Conservation (phyloP, 768 basidiomycete species). For the Leucocoprinus sp. region DNA sequence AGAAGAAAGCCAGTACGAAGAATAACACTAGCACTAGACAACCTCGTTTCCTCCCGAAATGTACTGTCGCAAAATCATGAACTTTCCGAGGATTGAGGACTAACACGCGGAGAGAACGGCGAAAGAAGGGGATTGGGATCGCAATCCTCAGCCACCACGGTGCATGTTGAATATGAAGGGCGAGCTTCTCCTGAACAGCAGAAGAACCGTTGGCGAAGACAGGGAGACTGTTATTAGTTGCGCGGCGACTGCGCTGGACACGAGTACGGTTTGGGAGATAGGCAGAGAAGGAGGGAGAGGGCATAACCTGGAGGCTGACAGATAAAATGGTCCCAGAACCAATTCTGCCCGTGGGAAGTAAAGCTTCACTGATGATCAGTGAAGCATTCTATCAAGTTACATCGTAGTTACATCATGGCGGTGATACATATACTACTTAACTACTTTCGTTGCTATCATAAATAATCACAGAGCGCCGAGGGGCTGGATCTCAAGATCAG, state of each 20-base stretch:
- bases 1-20: constrained; percentile 39
- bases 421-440: not conserved
- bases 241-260: constrained; percentile 28
- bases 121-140: constrained; percentile 53
- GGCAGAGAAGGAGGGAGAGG: constrained; percentile 39
- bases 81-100: constrained; percentile 55
- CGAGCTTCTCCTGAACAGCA: constrained; percentile 55
- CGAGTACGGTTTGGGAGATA: constrained; percentile 38
- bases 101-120: constrained; percentile 47
- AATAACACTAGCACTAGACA: constrained; percentile 42
- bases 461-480: constrained; percentile 24
- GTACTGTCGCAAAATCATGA: constrained; percentile 46
- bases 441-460: not conserved
- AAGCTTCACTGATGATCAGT: not conserved
- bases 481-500: constrained; percentile 70
- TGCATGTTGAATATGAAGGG: constrained; percentile 31
- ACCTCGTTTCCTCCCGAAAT: constrained; percentile 53
- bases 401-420: not conserved
- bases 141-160: constrained; percentile 56
- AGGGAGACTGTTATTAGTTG: constrained; percentile 23
- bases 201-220: constrained; percentile 34
- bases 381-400: not conserved
- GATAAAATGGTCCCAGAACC: no score
- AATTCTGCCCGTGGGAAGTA: constrained; percentile 9
- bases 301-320: constrained; percentile 29